Evolutionary conservation across 306 rosid species (phyloP).

Genomic region (Datisca glomerata): DNA sequence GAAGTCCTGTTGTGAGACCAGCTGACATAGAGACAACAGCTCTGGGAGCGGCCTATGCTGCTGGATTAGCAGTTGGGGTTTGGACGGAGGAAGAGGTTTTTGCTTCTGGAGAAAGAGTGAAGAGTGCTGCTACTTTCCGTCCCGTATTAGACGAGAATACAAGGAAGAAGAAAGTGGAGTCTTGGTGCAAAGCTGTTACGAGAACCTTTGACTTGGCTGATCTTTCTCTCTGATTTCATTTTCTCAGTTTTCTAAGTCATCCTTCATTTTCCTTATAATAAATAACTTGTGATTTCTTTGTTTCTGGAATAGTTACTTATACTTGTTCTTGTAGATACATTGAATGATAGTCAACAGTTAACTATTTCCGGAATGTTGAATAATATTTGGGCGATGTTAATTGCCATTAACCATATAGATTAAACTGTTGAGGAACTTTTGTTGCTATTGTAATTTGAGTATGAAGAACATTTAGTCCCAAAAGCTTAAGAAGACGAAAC

Average conservation of each 20-base stretch:
- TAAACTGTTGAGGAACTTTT: no score
- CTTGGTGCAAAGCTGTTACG: constrained; percentile 79
- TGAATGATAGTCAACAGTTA: no score
- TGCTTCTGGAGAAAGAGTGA: constrained; percentile 24
- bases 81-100: constrained; percentile 62
- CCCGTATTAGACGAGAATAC: constrained; percentile 31
- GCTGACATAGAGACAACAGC: constrained; percentile 88
- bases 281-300: no score
- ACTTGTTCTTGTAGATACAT: no score
- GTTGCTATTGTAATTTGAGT: no score
- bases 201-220: constrained; percentile 81
- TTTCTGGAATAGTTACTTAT: no score
- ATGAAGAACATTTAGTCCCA: no score
- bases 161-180: constrained; percentile 62
- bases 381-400: no score
- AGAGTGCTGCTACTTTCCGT: constrained; percentile 27
- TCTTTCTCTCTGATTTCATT: constrained; percentile 36
- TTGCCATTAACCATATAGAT: no score
- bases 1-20: constrained; percentile 65
- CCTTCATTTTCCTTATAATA: neutral
- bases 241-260: neutral
- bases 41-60: constrained; percentile 94
- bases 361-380: no score
- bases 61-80: constrained; percentile 77
- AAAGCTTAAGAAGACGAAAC: no score